A percentile compares a stretch with the other conserved stretches of the same genome.
These are phyloP conservation scores for Coniella lustricola DNA, from an alignment of 2,329 filamentous ascomycete genomes.

Conservation along the genomic window DNA sequence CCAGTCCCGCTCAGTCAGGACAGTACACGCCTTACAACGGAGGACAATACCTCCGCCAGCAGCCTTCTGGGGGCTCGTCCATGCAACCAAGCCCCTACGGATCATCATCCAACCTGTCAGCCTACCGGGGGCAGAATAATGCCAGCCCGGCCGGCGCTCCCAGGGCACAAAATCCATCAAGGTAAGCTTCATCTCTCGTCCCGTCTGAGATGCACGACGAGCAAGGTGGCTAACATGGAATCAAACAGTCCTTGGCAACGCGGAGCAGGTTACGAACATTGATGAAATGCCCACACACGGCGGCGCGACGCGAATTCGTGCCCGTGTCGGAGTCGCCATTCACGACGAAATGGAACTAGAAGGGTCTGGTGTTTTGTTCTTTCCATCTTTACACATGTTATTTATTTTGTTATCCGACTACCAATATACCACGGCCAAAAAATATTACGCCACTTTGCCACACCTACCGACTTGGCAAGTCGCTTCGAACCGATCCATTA, in stretches of 20 bases:
- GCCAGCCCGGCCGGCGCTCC: constrained; percentile 31
- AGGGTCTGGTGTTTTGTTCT: neutral
- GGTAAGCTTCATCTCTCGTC: constrained; percentile 29
- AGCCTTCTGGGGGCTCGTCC: constrained; percentile 19
- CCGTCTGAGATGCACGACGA: constrained; percentile 16
- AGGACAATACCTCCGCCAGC: constrained; percentile 19
- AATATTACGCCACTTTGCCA: neutral
- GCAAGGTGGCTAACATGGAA: constrained; percentile 10
- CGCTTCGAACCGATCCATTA: neutral
- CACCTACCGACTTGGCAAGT: constrained; percentile 4
- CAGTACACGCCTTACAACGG: constrained; percentile 22
- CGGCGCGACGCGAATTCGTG: constrained; percentile 6
- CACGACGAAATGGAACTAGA: constrained; percentile 17
- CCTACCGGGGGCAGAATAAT: constrained; percentile 33
- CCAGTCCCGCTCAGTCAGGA: constrained; percentile 17
- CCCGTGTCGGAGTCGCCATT: constrained; percentile 11
- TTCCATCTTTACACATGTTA: neutral
- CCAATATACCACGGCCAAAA: constrained; percentile 12
- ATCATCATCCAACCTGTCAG: constrained; percentile 26
- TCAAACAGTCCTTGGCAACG: constrained; percentile 48
- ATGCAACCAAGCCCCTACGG: constrained; percentile 24
- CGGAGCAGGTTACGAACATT: constrained; percentile 46
- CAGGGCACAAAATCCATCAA: constrained; percentile 36
- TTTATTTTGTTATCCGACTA: constrained; percentile 14
- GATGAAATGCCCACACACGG: constrained; percentile 14